phyloP scores from a whole-genome alignment of 441 rosid species.

The Erodium chrysanthum region DNA sequence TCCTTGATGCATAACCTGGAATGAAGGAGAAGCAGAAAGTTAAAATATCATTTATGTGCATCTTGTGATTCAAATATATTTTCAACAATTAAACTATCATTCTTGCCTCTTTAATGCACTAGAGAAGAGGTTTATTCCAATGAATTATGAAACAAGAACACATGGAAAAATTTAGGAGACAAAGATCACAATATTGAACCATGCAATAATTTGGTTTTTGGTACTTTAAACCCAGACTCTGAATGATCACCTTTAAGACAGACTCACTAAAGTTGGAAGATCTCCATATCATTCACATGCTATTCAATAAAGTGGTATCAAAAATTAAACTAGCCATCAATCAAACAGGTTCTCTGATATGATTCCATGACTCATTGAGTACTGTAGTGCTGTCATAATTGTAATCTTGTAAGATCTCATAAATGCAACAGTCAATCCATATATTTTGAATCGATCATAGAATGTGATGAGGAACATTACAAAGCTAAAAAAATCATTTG shows the following conservation, averaged over 20 bases:
- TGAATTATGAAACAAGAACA: background rate
- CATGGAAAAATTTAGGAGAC: background rate
- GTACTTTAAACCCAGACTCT: background rate
- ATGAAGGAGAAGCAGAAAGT: background rate
- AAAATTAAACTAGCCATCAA: too few relatives aligned
- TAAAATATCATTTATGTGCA: background rate
- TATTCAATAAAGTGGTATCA: too few relatives aligned
- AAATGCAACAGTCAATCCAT: too few relatives aligned
- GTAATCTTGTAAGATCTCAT: too few relatives aligned
- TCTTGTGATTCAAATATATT: background rate
- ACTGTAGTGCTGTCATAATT: too few relatives aligned
- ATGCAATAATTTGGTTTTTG: background rate
- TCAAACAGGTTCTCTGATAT: too few relatives aligned
- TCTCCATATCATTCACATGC: too few relatives aligned
- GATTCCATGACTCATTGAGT: too few relatives aligned
- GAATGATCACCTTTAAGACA: too few relatives aligned
- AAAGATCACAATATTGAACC: background rate
- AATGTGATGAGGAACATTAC: background rate
- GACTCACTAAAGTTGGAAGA: too few relatives aligned
- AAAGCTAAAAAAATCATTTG: background rate
- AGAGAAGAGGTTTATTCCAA: background rate
- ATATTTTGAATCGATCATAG: background rate
- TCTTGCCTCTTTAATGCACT: background rate
- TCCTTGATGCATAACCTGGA: conserved; percentile 59
- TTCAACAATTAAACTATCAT: background rate